Percentiles rank a stretch among this genome's conserved stretches.
These are phyloP conservation scores for Claviceps sp. DNA, from an alignment of 2,329 filamentous ascomycete species.

Conservation along the genomic window DNA sequence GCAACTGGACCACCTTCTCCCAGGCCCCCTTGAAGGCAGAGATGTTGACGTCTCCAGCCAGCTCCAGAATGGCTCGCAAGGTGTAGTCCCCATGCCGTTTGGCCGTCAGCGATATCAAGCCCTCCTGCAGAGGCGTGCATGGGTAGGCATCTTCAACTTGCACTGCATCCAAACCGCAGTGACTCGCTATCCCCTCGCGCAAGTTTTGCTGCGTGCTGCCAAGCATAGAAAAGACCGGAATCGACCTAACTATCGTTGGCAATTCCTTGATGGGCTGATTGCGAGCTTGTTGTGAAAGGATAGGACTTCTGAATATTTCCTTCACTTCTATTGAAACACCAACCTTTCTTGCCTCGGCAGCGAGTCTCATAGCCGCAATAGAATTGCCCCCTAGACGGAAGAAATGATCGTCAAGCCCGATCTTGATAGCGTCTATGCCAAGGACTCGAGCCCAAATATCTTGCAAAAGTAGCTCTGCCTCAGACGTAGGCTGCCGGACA, in stretches of 20 bases:
- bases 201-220: not conserved
- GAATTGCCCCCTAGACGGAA: conserved; percentile 19
- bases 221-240: not conserved
- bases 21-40: conserved; percentile 7
- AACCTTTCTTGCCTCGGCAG: conserved; percentile 7
- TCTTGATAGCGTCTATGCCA: conserved; percentile 11
- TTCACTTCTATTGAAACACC: conserved; percentile 9
- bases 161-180: not conserved
- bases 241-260: not conserved
- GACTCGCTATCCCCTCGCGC: not conserved
- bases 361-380: conserved; percentile 13
- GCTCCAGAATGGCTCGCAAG: conserved; percentile 8
- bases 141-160: conserved; percentile 9
- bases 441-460: conserved; percentile 20
- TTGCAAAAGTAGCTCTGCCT: not conserved
- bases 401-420: conserved; percentile 12
- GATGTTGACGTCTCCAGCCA: conserved; percentile 5
- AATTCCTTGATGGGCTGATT: not conserved
- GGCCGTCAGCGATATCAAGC: conserved; percentile 22
- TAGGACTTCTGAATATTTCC: conserved; percentile 10
- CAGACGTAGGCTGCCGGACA: not conserved
- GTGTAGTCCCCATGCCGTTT: conserved; percentile 22
- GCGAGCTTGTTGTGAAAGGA: not conserved
- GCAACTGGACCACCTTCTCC: conserved; percentile 1
- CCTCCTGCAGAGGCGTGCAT: conserved; percentile 26